These are phyloP conservation scores for Apiotrichum siamense DNA, from an alignment of 1,284 basidiomycete species.

Conservation along the genomic window DNA sequence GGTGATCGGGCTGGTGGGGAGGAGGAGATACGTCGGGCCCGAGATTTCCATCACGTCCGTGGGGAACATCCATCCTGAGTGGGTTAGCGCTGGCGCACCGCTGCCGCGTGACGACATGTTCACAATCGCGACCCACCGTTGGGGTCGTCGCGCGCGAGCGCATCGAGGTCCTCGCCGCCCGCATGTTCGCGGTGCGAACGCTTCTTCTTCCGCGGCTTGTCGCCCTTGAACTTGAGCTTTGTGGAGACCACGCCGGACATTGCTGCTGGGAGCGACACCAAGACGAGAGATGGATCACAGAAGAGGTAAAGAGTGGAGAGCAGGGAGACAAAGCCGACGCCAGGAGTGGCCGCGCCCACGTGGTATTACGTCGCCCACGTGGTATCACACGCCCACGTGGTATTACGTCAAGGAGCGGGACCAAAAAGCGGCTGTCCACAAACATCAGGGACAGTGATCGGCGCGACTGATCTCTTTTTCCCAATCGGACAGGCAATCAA, in stretches of 20 bases:
- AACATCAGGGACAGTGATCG: too few species aligned
- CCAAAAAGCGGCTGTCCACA: too few species aligned
- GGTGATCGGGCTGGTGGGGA: slow-evolving; percentile 37
- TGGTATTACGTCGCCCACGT: too few species aligned
- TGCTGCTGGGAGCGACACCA: background rate
- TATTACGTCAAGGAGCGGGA: too few species aligned
- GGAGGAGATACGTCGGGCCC: slow-evolving; percentile 48
- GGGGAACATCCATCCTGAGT: slow-evolving; percentile 48
- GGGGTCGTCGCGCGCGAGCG: slow-evolving; percentile 40
- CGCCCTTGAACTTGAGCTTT: slow-evolving; percentile 51
- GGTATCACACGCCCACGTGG: too few species aligned
- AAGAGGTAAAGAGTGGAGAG: too few species aligned
- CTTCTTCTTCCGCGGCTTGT: slow-evolving; percentile 51
- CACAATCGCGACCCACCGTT: slow-evolving; percentile 20
- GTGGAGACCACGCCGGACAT: slow-evolving; percentile 37
- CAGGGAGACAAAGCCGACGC: too few species aligned
- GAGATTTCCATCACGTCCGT: slow-evolving; percentile 42
- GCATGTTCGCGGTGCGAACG: slow-evolving; percentile 36
- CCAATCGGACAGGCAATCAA: too few species aligned
- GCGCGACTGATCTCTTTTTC: too few species aligned
- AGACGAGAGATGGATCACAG: too few species aligned
- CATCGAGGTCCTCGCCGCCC: slow-evolving; percentile 31
- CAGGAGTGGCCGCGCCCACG: too few species aligned
- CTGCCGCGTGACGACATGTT: background rate
- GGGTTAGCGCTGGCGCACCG: background rate